A percentile compares a stretch with the other conserved stretches of the same genome.
phyloP scores from a whole-genome alignment of 1,284 basidiomycete genomes.

The Phellopilus nigrolimitatus region DNA sequence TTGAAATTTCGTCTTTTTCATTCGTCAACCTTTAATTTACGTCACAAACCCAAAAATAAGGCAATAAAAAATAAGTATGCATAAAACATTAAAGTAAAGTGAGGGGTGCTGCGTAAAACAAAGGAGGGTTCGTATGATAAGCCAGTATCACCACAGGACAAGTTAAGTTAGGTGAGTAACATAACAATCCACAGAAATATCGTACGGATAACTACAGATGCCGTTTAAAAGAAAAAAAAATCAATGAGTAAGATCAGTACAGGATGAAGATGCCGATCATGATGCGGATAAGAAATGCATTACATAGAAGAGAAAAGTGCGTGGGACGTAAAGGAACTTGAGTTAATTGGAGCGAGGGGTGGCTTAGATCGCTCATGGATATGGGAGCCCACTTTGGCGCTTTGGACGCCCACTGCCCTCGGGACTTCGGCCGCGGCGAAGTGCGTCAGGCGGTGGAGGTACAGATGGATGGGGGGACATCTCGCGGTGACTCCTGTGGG shows the following conservation, averaged over 20 bases:
- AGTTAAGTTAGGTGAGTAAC: constrained; percentile 1
- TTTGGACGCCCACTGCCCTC: constrained; percentile 11
- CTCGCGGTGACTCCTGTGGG: constrained; percentile 14
- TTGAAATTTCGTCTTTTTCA: not conserved
- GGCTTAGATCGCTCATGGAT: constrained; percentile 6
- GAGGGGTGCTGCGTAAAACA: constrained; percentile 1
- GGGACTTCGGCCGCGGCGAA: constrained; percentile 18
- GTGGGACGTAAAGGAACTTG: constrained; percentile 14
- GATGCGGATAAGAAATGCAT: constrained; percentile 12
- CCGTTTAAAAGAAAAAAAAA: constrained; percentile 3
- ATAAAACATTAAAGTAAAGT: constrained; percentile 9
- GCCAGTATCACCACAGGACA: constrained; percentile 16
- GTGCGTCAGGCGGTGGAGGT: constrained; percentile 9
- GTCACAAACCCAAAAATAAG: not conserved
- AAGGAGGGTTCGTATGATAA: constrained; percentile 10
- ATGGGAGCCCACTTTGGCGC: constrained; percentile 8
- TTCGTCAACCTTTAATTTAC: constrained; percentile 1
- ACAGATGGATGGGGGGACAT: constrained; percentile 10
- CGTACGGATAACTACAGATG: constrained; percentile 1
- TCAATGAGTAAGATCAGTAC: constrained; percentile 10
- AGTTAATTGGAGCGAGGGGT: constrained; percentile 10
- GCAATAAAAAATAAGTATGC: constrained; percentile 8
- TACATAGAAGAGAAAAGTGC: constrained; percentile 7
- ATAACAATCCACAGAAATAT: constrained; percentile 4
- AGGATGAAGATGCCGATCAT: constrained; percentile 5